phyloP scores from a whole-genome alignment of 2,329 filamentous ascomycete genomes.

The Microcyclospora pomicola region DNA sequence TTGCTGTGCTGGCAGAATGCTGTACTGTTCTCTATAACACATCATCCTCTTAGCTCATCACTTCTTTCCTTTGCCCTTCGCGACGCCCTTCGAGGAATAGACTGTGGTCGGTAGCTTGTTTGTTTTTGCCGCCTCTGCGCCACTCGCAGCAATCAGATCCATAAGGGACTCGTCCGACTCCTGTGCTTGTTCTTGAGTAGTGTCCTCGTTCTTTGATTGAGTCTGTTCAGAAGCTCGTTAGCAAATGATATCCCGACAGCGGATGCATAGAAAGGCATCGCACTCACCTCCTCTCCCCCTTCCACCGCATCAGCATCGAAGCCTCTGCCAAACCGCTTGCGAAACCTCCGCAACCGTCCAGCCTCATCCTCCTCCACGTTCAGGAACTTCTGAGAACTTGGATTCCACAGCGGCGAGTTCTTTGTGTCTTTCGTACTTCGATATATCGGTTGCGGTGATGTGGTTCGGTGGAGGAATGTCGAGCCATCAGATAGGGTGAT shows the following conservation, averaged over 20 bases:
- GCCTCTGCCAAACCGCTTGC: constrained; percentile 65
- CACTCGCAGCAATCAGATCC: constrained; percentile 41
- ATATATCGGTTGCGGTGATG: constrained; percentile 52
- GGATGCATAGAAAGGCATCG: neutral
- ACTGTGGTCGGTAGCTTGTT: constrained; percentile 32
- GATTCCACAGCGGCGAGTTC: constrained; percentile 87
- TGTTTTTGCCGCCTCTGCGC: constrained; percentile 22
- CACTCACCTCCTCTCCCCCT: constrained; percentile 16
- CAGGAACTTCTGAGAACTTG: constrained; percentile 60
- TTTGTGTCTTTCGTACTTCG: constrained; percentile 65
- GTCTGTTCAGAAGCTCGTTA: constrained; percentile 10
- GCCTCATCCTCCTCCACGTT: constrained; percentile 95
- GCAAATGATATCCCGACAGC: neutral
- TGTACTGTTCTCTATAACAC: no score
- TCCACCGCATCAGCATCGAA: constrained; percentile 52
- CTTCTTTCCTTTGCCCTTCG: constrained; percentile 22
- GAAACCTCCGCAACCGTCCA: constrained; percentile 73
- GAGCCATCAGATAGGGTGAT: constrained; percentile 84
- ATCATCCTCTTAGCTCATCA: constrained; percentile 12
- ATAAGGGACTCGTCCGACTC: constrained; percentile 38
- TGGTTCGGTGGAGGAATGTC: constrained; percentile 67
- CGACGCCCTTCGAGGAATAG: constrained; percentile 22
- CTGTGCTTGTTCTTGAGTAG: constrained; percentile 24
- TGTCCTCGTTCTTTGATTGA: constrained; percentile 36
- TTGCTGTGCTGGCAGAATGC: no score